Evolutionary conservation across 148 eudicot genomes (phyloP).

Genomic region (Rhododendron ovatum): DNA sequence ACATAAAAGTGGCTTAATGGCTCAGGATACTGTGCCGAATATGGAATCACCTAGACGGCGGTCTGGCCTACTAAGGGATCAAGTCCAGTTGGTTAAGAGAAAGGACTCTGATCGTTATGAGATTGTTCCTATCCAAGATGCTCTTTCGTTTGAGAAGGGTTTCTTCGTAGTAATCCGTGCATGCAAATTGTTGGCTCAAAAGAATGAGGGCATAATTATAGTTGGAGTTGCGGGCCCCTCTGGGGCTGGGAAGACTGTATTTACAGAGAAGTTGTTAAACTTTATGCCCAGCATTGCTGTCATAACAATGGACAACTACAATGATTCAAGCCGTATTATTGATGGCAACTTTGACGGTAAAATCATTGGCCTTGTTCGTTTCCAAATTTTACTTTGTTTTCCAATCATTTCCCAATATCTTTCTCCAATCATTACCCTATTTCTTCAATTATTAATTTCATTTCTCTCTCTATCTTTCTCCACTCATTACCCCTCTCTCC

Average conservation of each 20-base stretch:
- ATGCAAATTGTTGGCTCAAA: slow-evolving; percentile 72
- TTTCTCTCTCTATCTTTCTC: no score
- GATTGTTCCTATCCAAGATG: slow-evolving; percentile 60
- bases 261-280: slow-evolving; percentile 65
- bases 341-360: slow-evolving; percentile 91
- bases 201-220: slow-evolving; percentile 72
- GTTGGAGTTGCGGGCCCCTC: slow-evolving; percentile 93
- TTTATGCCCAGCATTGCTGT: slow-evolving; percentile 83
- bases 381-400: no score
- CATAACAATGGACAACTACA: slow-evolving; percentile 82
- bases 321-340: slow-evolving; percentile 70
- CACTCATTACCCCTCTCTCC: no score
- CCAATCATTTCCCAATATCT: no score
- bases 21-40: slow-evolving; percentile 31
- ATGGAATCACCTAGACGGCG: slow-evolving; percentile 68
- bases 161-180: slow-evolving; percentile 76
- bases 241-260: slow-evolving; percentile 85
- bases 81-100: slow-evolving; percentile 64
- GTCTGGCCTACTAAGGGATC: slow-evolving; percentile 73
- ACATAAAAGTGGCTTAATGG: slow-evolving; percentile 25
- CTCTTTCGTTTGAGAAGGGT: slow-evolving; percentile 77
- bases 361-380: neutral
- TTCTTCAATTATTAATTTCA: no score
- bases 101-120: slow-evolving; percentile 66
- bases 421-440: no score